These are phyloP conservation scores for Pythium periplocum DNA, from an alignment of 352 stramenopile species.

Conservation along the genomic window DNA sequence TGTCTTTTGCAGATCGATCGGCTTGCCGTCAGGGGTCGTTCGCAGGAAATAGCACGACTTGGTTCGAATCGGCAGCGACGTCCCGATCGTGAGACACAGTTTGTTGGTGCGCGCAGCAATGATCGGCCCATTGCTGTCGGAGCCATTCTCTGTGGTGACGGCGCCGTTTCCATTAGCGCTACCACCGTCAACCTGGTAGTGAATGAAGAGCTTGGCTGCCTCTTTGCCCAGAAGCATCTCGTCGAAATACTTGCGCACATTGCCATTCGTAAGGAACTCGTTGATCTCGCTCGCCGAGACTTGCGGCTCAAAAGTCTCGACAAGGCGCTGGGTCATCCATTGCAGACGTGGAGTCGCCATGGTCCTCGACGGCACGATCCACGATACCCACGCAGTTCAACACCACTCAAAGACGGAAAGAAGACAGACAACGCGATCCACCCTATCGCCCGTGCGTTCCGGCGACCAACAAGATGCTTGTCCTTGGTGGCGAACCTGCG, in stretches of 20 bases:
- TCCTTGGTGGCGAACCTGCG: too few species aligned
- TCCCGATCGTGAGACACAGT: constrained; percentile 65
- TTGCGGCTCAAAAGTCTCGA: constrained; percentile 73
- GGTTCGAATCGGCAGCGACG: constrained; percentile 54
- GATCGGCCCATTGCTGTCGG: constrained; percentile 11
- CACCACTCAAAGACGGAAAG: too few species aligned
- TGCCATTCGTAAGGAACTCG: constrained; percentile 52
- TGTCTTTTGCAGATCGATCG: constrained; percentile 65
- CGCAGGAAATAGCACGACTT: constrained; percentile 86
- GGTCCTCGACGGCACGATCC: too few species aligned
- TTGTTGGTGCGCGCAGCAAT: constrained; percentile 33
- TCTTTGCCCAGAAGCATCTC: constrained; percentile 69
- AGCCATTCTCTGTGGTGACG: not conserved
- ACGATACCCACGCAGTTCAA: too few species aligned
- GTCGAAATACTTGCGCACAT: constrained; percentile 67
- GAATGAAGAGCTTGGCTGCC: constrained; percentile 70
- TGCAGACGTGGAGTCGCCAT: constrained; percentile 82
- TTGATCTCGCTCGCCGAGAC: constrained; percentile 45
- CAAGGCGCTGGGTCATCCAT: constrained; percentile 69
- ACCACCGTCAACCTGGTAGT: constrained; percentile 36
- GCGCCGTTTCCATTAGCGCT: constrained; percentile 4
- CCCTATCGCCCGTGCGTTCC: too few species aligned
- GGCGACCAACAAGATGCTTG: too few species aligned
- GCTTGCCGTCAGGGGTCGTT: constrained; percentile 61
- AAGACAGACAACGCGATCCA: too few species aligned